These are phyloP conservation scores for Marasmius oreades DNA, from an alignment of 1,284 basidiomycete genomes.

Conservation along the genomic window DNA sequence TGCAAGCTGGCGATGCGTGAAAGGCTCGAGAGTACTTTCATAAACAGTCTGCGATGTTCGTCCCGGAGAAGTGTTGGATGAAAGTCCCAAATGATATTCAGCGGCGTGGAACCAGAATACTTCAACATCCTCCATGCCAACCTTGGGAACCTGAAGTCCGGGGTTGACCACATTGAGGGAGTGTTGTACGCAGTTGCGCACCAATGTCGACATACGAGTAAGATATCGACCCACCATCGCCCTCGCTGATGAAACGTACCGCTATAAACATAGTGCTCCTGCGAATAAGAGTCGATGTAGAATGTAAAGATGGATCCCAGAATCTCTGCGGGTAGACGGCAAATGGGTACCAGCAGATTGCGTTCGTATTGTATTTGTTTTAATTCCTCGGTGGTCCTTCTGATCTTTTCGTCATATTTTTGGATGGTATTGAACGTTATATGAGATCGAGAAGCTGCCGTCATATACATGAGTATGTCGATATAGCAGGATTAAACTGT, in stretches of 20 bases:
- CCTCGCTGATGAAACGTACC: too few species aligned
- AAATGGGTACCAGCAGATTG: not conserved
- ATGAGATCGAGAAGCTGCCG: too few species aligned
- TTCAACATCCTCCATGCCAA: not conserved
- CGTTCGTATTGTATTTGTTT: not conserved
- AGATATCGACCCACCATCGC: too few species aligned
- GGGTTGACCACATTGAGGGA: not conserved
- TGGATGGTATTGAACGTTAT: too few species aligned
- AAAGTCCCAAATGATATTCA: not conserved
- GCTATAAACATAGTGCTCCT: too few species aligned
- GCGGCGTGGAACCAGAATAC: not conserved
- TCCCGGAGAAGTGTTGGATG: not conserved
- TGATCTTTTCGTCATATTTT: too few species aligned
- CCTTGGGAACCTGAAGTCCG: not conserved
- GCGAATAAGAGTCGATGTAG: not conserved
- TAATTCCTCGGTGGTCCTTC: too few species aligned
- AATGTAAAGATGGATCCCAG: not conserved
- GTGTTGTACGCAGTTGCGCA: not conserved
- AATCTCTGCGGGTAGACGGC: not conserved
- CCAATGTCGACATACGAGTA: not conserved
- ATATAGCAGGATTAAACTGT: too few species aligned
- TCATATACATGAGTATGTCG: too few species aligned
- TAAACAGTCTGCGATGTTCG: not conserved
- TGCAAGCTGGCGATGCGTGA: too few species aligned
- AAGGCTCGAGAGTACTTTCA: too few species aligned